Percentiles rank a stretch among this genome's conserved stretches.
Evolutionary conservation across 768 basidiomycete genomes (phyloP).

Genomic region (Tephrocybe sp.): DNA sequence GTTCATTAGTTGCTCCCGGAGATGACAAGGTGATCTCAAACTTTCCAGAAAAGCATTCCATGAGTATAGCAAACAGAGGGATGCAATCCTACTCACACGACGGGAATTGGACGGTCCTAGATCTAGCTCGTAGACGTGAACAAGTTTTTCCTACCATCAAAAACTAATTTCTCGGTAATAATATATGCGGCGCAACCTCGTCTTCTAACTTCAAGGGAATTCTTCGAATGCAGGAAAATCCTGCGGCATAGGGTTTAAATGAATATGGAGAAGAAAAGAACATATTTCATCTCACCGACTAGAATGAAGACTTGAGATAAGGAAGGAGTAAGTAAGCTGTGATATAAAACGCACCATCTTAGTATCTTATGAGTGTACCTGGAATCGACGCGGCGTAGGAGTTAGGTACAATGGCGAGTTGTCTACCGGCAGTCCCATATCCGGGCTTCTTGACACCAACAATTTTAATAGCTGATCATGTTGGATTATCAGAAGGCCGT

Average conservation of each 20-base stretch:
- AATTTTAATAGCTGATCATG: constrained; percentile 34
- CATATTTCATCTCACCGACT: constrained; percentile 12
- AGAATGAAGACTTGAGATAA: constrained; percentile 1
- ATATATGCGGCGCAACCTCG: constrained; percentile 49
- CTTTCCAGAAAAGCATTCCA: not conserved
- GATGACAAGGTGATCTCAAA: constrained; percentile 26
- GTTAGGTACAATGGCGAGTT: constrained; percentile 23
- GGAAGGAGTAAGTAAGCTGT: not conserved
- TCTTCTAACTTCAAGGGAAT: constrained; percentile 62
- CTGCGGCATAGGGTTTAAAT: not conserved
- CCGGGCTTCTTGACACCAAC: constrained; percentile 32
- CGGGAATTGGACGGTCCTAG: constrained; percentile 8
- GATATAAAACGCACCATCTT: constrained; percentile 18
- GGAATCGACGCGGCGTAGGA: constrained; percentile 14
- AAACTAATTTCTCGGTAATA: constrained; percentile 69
- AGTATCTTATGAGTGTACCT: constrained; percentile 17
- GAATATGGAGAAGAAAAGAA: constrained; percentile 17
- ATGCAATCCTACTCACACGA: constrained; percentile 1
- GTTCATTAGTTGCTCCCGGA: constrained; percentile 34
- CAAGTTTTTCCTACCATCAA: constrained; percentile 65
- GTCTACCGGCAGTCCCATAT: constrained; percentile 29
- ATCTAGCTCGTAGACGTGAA: constrained; percentile 10
- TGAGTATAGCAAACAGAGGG: constrained; percentile 25
- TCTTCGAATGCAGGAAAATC: constrained; percentile 49
- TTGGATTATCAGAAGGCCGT: no score